Evolutionary conservation across 1,284 basidiomycete species (phyloP), one percentile per base, ranked within the genome.

Genomic region (Trametes polyzona): DNA sequence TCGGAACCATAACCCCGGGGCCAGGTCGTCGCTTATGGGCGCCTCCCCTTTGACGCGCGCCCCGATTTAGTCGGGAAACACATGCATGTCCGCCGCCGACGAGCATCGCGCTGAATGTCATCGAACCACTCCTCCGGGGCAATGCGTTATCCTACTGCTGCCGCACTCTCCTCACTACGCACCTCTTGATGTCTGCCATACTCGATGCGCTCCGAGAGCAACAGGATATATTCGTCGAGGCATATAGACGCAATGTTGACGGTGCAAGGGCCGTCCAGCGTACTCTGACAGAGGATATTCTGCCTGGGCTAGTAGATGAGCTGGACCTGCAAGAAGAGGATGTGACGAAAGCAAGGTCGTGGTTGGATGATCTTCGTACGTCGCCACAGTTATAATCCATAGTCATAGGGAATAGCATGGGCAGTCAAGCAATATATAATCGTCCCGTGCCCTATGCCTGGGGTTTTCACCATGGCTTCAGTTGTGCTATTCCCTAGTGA

Each of bases 281-380:
- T 27, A 82, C 77, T 2, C 65, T 88, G 43, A 76, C 80, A 61
- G 68, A 78, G 32, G 78, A 85, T 43, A 78, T 89, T 30, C 68
- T 89, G 52, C 84, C 86, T 52, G 82, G 80, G 42, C 71, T 89
- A 51, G 72, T 72, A 19, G 78, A 83, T 62, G 86, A 89, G 68
- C 74, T 86, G 21, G 74, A 75, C 27, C 76, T 87, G 48, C 69
- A 76, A 62, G 72, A 74, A 51, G 72, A 76, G 16, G 77, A 78
- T 50, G 72, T 72, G 55, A 72, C 76, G 58, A 83, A 81, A 80
- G 80, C 82, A 23, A 75, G 70, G 39, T 77, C 80, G 66, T 90
- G 86, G 86, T 71, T 89, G 42, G 70, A 76, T 41, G 88, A 90
- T 74, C 80, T 78, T 23, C 58, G 69, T 71, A 62, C 52, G 67